Base-by-base conservation (phyloP, 129 eudicot genomes). In the Chrysanthemum lavandulifolium region DNA sequence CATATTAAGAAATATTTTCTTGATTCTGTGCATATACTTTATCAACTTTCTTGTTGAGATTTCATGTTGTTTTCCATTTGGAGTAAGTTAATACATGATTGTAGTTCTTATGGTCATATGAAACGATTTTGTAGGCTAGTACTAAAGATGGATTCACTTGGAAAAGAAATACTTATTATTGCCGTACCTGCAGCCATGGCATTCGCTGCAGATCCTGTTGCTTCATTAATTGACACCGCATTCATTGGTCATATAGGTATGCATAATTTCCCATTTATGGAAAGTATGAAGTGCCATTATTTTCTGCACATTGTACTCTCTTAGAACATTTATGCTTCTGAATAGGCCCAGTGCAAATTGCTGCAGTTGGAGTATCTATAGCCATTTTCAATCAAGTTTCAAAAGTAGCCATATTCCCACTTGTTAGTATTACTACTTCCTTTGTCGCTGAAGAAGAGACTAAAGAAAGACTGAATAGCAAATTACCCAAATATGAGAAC, bases 391-490 rank as follows among this genome's bases (percentile, higher is more conserved):
- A 93, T 67, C 97, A 93, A 87, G 98, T 83, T 10, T 93, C 98
- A 49, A 89, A 90, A 55, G 89, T 93, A 23, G 82, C 96, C 21
- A 85, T 93, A 65, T 93, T 87, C 74, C 98, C 98, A 60, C 88
- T 93, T 55, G 98, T 93, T 49, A 93, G 92, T 29, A 80, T 93
- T 25, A 93, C 98, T 11, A 93, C 98, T 68, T 93, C 98, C n/a
- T 93, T 89, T 65, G 97, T 93, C 53, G 98, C 98, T 13, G 95
- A 89, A 79, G 98, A 93, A 82, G 90, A 93, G 63, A 85, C 92
- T 12, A 40, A 80, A 8, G 85, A 75, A 56, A 82, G 91, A 76
- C 18, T 63, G 11, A 74, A 21, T 13, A 76, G 43, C 23, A 79
- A 83, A 75, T 25, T 14, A 40, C 67, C 76, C 23, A 66, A 73